Evolutionary conservation across 768 basidiomycete species (phyloP), one percentile per base, ranked within the genome.

Genomic region (Phylloporus arenicola): DNA sequence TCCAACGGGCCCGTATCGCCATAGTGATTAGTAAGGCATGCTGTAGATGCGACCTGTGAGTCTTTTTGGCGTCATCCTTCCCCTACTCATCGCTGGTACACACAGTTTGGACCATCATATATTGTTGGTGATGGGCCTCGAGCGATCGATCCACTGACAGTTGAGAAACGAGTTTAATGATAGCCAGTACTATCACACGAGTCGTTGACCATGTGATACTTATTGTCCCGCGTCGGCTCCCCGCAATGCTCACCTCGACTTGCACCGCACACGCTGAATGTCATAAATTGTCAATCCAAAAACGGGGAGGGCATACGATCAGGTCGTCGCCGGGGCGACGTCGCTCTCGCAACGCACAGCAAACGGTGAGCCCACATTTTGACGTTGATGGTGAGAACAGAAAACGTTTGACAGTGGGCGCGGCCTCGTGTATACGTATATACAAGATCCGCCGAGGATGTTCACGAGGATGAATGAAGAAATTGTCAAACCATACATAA

Each of bases 401-500:
- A 35, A n/a, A n/a, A 19, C 9, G 2, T 3, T 37, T 35, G n/a
- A 6, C n/a, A 19, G n/a, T 37, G 17, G 17, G 35, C 8, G 31
- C 11, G 35, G 17, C 35, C 35, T 0, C 34, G 14, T 13, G 34
- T 37, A 11, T 19, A 37, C 17, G 17, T 37, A 17, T 19, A 7
- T 19, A 8, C 9, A n/a, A 37, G 35, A 37, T 37, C 35, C 10
- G 35, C 35, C 35, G 35, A 9, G 35, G 35, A 19, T 42, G 41
- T 10, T 27, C 41, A 25, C 16, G 8, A 40, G 2, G 38, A 22
- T 11, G 8, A 22, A 39, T 22, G 19, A 4, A 14, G 22, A 40
- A 24, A 33, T 8, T 13, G 2, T 34, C 45, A 17, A 14, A 57
- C 50, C 9, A 45, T 55, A 6, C 49, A 40, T 24, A 57, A 29